Conservation (phyloP, 441 rosid genomes). For the Gossypium schwendimanii region DNA sequence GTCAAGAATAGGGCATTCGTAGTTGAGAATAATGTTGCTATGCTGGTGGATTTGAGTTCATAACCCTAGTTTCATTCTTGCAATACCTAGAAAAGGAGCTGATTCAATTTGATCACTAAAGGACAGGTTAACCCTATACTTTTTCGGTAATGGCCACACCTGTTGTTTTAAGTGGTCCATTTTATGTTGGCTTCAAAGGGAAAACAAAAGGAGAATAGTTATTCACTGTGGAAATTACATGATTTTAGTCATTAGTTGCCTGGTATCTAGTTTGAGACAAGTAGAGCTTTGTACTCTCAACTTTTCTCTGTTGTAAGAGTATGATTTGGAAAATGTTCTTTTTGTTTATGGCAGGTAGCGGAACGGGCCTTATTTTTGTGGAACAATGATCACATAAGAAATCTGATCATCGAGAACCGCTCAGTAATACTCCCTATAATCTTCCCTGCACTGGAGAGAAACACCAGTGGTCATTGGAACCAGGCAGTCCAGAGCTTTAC, state of each 20-base stretch:
- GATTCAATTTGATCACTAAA: background rate
- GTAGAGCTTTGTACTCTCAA: background rate
- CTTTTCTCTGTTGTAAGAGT: background rate
- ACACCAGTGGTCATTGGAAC: conserved; percentile 71
- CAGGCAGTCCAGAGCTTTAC: conserved; percentile 88
- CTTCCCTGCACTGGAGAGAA: conserved; percentile 77
- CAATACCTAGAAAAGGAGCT: background rate
- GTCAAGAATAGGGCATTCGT: background rate
- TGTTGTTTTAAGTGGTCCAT: background rate
- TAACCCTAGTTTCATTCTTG: background rate
- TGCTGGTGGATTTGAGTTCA: background rate
- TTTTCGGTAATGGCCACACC: background rate
- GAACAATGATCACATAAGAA: conserved; percentile 87
- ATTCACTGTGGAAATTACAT: background rate
- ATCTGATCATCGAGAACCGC: conserved; percentile 56
- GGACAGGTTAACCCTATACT: background rate
- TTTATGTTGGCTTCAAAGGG: background rate
- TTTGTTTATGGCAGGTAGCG: conserved; percentile 54
- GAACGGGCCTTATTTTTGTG: conserved; percentile 86
- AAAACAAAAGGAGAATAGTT: background rate
- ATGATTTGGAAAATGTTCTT: background rate
- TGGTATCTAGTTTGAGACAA: background rate
- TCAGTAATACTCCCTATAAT: conserved; percentile 65
- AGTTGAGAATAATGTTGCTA: background rate
- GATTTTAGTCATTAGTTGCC: background rate